Base-by-base conservation (phyloP, 2,329 filamentous ascomycete species). In the Diaporthe sp. region DNA sequence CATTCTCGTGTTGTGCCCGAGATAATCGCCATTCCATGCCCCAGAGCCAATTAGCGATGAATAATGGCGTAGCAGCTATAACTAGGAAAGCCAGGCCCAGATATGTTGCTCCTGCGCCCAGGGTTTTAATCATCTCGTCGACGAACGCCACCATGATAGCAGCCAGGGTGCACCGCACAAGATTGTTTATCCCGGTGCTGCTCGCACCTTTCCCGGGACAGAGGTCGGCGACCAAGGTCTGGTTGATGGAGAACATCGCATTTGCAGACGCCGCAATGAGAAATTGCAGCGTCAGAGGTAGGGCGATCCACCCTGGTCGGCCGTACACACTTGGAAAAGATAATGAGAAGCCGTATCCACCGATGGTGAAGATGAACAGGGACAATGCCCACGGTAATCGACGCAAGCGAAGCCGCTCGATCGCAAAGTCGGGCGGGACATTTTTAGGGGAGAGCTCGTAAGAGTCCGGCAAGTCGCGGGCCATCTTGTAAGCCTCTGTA, bases 321-420 rank as follows among this genome's bases (percentile, higher is more conserved):
- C 71, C 75, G 13, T 65, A 76, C 1, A 77, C 39, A 4, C 17
- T 31, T 4, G 65, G 34, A 17, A 57, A 34, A 1, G 57, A 51
- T 1, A 84, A 77, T 3, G 84, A 81, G 39, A 83, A 80, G 12
- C 84, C 85, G 70, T 87, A 86, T 17, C 79, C 77, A 17, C 78
- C 82, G 0, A 82, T 82, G 25, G 81, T 79, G 12, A 82, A 73
- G 6, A 83, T 80, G 76, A 88, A 86, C 4, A 84, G 60, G 2
- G 79, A 78, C 9, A 82, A 81, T 73, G 86, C 81, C 82, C 83
- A 85, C 39, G 84, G 85, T 9, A 86, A 80, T 65, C 84, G 82
- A 20, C 81, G 81, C 39, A 87, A 81, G 1, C 85, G 82, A 7
- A 84, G 82, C 17, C 80, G 80, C 76, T 87, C 86, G 75, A 88